Evolutionary conservation across 768 basidiomycete species (phyloP), one percentile per base, ranked within the genome.

Genomic region (Leccinum disarticulatum): DNA sequence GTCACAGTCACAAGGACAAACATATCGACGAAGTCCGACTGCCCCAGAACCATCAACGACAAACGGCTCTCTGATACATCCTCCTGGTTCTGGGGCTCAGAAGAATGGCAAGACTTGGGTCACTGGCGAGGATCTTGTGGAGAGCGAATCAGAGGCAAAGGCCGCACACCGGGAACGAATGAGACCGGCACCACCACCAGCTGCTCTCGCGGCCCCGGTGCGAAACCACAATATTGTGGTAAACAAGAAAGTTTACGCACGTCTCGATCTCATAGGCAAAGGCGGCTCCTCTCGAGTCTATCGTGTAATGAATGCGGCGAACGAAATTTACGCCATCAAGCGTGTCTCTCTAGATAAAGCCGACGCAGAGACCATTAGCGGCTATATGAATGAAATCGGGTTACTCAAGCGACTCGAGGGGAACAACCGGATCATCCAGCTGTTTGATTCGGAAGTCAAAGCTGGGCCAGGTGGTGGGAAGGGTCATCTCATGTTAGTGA

Each of bases 261-360:
- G 93, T 2, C 81, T 98, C 3, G 92, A 94, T 69, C 80, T 92
- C 76, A 87, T 98, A 56, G 96, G 96, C 43, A 92, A 88, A 68
- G 96, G 96, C 47, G 96, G 96, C 0, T 90, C 94, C 9, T 97
- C 95, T n/a, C 89, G 91, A 52, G 96, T 99, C 43, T 99, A 88
- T 73, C 89, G 93, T 25, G 95, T 97, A 8, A 80, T 98, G 70
- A 90, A 85, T 69, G 77, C 82, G 43, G 77, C 82, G 50, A 90
- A 84, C 65, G 87, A 91, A 68, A 80, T 98, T 36, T 93, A 84
- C 67, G 96, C 96, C 10, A 83, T 99, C 70, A 99, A 99, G 73
- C 87, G 90, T 56, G 95, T 98, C 38, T 85, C 90, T 15, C 79
- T 98, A 22, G 93, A 96, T 72, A 88, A 88, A 70, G 89, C 90